These are phyloP conservation scores for Chaetomium strumarium DNA, from an alignment of 2,329 filamentous ascomycete species.

Conservation along the genomic window DNA sequence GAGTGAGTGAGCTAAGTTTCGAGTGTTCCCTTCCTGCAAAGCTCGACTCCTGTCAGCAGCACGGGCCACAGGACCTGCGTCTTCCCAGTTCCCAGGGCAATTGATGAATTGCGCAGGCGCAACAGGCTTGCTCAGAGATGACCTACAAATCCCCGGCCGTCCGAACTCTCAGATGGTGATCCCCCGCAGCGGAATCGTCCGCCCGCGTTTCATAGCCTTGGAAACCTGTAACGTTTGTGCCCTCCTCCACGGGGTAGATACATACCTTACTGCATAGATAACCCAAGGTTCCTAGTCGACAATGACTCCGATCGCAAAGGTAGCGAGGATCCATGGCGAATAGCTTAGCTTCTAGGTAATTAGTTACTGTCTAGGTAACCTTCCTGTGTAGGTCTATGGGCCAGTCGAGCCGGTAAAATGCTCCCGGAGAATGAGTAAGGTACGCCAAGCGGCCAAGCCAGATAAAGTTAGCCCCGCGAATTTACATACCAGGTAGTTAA, in stretches of 20 bases:
- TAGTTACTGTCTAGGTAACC: too few relatives aligned
- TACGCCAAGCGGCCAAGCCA: slow-evolving; percentile 17
- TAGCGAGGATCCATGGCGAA: too few relatives aligned
- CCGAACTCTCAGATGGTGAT: background rate
- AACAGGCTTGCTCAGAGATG: background rate
- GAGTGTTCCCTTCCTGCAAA: slow-evolving; percentile 7
- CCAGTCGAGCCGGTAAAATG: too few relatives aligned
- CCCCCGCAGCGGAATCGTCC: background rate
- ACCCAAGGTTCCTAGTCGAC: too few relatives aligned
- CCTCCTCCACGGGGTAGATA: too few relatives aligned
- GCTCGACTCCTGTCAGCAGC: slow-evolving; percentile 18
- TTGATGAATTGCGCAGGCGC: background rate
- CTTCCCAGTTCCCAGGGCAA: background rate
- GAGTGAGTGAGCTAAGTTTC: background rate
- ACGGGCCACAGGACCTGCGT: slow-evolving; percentile 11
- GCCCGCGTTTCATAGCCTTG: background rate
- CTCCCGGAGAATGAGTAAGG: too few relatives aligned
- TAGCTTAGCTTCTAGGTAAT: too few relatives aligned
- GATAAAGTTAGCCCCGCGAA: slow-evolving; percentile 23
- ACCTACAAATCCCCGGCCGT: background rate
- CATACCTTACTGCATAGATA: too few relatives aligned
- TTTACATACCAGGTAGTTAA: slow-evolving; percentile 10
- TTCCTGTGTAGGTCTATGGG: too few relatives aligned
- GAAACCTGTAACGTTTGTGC: too few relatives aligned
- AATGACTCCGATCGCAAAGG: too few relatives aligned